Base-by-base conservation (phyloP, 2,329 filamentous ascomycete genomes). In the Ramichloridium luteum region DNA sequence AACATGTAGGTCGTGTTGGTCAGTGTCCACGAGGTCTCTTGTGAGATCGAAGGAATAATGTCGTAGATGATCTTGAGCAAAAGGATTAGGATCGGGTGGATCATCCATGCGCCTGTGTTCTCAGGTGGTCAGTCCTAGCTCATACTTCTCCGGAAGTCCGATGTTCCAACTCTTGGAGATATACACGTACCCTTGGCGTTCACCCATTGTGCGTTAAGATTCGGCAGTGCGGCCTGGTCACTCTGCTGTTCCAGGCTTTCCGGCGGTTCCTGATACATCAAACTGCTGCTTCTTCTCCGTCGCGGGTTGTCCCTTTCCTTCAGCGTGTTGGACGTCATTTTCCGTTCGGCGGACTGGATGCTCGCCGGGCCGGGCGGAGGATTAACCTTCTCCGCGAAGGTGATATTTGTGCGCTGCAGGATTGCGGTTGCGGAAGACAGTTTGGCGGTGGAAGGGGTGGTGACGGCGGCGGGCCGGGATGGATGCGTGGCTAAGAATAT, bases 1-100 rank as follows among this genome's bases (percentile, higher is more conserved):
- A 90, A 81, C 86, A 96, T 96, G 70, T 98, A 98, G 31, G 85
- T 85, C 59, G 96, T 93, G 62, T 98, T 98, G 59, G 86, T 93
- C 47, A 98, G 68, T 8, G 90, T 98, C 90, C 90, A 98, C 40
- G 88, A 96, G 25, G 85, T 93, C 64, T 98, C 90, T 62, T 96
- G 90, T 18, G 88, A 93, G 48, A 96, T 81, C 46, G 86, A 85
- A 12, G 90, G 90, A 40, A 98, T 80, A 53, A 93, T 88, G 60
- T 94, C 85, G 68, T 88, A 98, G 52, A 98, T 73, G 54, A 98
- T 88, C 65, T 98, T 98, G 56, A 93, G 74, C 52, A 76, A 74
- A 38, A 80, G 66, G 56, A 98, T 98, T 52, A 94, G 67, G 51
- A 98, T 83, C 47, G 93, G 74, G 62, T 98, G 90, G 56, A 98